Percentiles rank a stretch among this genome's conserved stretches.
Evolutionary conservation across 1,284 basidiomycete species (phyloP).

Genomic region (Melanopsichium pennsylvanicum): DNA sequence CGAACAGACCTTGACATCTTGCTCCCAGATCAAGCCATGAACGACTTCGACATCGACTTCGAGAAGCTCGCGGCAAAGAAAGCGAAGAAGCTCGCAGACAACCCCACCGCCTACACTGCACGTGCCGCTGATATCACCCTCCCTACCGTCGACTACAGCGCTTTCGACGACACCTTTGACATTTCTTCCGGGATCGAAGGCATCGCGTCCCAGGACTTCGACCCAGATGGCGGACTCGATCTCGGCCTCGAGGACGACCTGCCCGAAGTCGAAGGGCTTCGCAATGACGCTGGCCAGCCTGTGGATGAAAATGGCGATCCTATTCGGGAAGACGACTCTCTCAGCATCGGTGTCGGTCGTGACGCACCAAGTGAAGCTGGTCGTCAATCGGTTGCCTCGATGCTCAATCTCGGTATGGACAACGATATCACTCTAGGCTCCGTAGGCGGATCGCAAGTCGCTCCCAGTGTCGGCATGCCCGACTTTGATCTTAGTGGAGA

Average conservation of each 20-base stretch:
- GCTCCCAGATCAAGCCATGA: constrained; percentile 72
- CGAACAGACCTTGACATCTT: constrained; percentile 79
- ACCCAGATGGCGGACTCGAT: constrained; percentile 65
- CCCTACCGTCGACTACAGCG: constrained; percentile 43
- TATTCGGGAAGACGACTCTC: constrained; percentile 66
- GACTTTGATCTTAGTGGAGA: constrained; percentile 43
- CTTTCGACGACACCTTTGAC: constrained; percentile 53
- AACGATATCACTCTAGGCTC: constrained; percentile 37
- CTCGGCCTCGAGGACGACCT: constrained; percentile 69
- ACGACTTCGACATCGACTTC: constrained; percentile 55
- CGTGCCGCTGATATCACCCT: constrained; percentile 77
- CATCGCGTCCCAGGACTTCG: constrained; percentile 56
- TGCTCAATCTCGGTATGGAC: constrained; percentile 43
- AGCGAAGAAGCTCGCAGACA: constrained; percentile 31
- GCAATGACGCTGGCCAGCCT: constrained; percentile 44
- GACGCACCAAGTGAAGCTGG: constrained; percentile 53
- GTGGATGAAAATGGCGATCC: constrained; percentile 54
- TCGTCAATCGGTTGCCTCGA: constrained; percentile 42
- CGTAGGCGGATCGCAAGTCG: constrained; percentile 39
- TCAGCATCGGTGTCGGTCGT: constrained; percentile 60
- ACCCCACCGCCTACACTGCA: constrained; percentile 67
- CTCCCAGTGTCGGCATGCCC: constrained; percentile 41
- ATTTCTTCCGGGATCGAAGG: constrained; percentile 44
- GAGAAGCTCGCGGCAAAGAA: constrained; percentile 78
- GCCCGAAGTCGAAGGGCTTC: constrained; percentile 26